Percentiles rank a stretch among this genome's conserved stretches.
phyloP scores from a whole-genome alignment of 2,329 filamentous ascomycete species.

The Ceratocystis cubensis region DNA sequence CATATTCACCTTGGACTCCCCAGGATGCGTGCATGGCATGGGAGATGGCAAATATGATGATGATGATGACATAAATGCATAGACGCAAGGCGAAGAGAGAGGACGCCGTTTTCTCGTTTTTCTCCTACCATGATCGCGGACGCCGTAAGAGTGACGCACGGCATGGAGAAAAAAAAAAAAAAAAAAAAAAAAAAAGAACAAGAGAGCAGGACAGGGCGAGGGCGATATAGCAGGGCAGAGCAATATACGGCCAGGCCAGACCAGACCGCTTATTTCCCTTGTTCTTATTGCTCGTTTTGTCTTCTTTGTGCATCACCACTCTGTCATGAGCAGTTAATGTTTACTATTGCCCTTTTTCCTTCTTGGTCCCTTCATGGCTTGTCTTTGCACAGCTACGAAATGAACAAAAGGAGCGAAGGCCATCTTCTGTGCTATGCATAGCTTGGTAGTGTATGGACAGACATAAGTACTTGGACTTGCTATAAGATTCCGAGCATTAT shows the following conservation, averaged over 20 bases:
- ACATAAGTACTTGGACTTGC: not conserved
- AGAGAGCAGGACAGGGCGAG: not conserved
- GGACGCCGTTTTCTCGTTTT: not conserved
- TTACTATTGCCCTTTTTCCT: not conserved
- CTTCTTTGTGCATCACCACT: not conserved
- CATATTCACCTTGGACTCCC: not conserved
- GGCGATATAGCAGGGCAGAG: too few relatives aligned
- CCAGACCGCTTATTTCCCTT: not conserved
- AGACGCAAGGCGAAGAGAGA: not conserved
- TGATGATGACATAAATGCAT: not conserved
- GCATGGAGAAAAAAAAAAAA: not conserved
- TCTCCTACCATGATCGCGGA: not conserved
- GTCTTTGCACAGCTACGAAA: not conserved
- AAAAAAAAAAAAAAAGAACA: not conserved
- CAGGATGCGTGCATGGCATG: too few relatives aligned
- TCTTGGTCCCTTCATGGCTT: not conserved
- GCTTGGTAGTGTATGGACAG: not conserved
- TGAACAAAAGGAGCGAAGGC: not conserved
- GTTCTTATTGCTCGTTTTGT: not conserved
- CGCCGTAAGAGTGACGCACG: not conserved
- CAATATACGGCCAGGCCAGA: not conserved
- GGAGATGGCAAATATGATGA: not conserved
- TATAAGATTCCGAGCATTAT: not conserved
- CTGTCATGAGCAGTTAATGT: not conserved
- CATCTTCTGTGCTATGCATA: conserved; percentile 4